These are phyloP conservation scores for Tieghemiomyces parasiticus DNA, from an alignment of 192 early-diverging fungal species.

Conservation along the genomic window DNA sequence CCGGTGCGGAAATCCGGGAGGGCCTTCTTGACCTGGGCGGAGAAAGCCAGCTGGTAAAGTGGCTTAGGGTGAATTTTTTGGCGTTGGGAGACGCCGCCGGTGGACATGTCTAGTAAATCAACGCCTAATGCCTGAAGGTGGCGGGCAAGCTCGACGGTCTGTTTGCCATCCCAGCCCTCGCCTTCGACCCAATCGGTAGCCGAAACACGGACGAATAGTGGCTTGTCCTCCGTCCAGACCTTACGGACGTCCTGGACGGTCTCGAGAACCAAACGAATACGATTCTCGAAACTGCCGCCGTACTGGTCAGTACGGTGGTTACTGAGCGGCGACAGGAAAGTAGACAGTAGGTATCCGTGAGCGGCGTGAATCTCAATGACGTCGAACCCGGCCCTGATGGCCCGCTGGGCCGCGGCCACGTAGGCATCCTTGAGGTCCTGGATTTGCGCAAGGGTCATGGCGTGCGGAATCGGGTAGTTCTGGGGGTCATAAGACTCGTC, in stretches of 20 bases:
- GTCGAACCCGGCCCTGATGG: constrained; percentile 70
- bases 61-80: constrained; percentile 30
- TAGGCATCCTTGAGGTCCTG: constrained; percentile 41
- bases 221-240: constrained; percentile 66
- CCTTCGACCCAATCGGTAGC: constrained; percentile 49
- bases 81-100: constrained; percentile 47
- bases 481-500: constrained; percentile 27
- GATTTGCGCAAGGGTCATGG: constrained; percentile 53
- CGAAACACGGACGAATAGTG: constrained; percentile 73
- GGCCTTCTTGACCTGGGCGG: constrained; percentile 39
- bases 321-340: constrained; percentile 63
- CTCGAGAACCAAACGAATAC: constrained; percentile 61
- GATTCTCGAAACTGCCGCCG: constrained; percentile 84
- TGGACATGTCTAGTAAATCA: constrained; percentile 72
- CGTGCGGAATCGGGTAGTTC: constrained; percentile 28
- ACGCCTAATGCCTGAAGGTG: constrained; percentile 48
- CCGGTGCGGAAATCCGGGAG: constrained; percentile 33
- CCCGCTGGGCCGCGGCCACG: constrained; percentile 46
- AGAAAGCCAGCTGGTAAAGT: constrained; percentile 56
- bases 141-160: constrained; percentile 45
- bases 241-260: constrained; percentile 37
- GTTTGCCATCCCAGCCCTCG: constrained; percentile 55
- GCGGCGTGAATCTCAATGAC: constrained; percentile 84
- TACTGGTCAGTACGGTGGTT: constrained; percentile 86
- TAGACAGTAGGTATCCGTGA: constrained; percentile 76